Base-by-base conservation (phyloP, 1,139 yeast genomes). In the Suhomyces maxii region DNA sequence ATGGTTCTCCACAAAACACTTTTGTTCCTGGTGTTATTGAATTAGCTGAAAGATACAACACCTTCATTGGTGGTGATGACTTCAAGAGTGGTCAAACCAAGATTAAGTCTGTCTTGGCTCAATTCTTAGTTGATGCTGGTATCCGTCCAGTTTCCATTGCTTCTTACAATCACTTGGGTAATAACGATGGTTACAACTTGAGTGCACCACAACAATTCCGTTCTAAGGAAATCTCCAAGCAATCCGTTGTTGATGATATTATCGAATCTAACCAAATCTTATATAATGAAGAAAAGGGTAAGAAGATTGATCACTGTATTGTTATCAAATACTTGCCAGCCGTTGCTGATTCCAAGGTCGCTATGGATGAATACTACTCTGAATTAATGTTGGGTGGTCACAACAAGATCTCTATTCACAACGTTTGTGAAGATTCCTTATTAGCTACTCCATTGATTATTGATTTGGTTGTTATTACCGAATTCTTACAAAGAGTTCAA, bases 301-400 rank as follows among this genome's bases (percentile, higher is more conserved):
- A 83, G 57, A 80, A 79, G 53, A 87, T 91, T 54, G 97, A 91
- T 63, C 98, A 91, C 71, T 87, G 96, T 71, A 90, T 91, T 67
- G 98, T 91, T 54, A 91, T 91, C 75, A 91, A 91, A 74, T 90
- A 91, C 68, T 74, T 91, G 64, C 87, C 89, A 50, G 97, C 97
- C 8, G 97, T 91, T 46, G 96, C 96, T 40, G 98, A 91, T 69
- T 84, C 95, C 56, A 91, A 91, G 78, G 97, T 91, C 53, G 98
- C 98, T 46, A 91, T 91, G 97, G 98, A 91, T 69, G 97, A 91
- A 75, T 91, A 91, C 73, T 89, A 90, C 75, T 86, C 95, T 51
- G 97, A 91, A 71, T 83, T 91, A 66, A 90, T 91, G 97, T 80
- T 91, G 61, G 98, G 98, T 52, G 98, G 98, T 41, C 97, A 90